phyloP scores from a whole-genome alignment of 345 rosid species.

The Melaleuca alternifolia region DNA sequence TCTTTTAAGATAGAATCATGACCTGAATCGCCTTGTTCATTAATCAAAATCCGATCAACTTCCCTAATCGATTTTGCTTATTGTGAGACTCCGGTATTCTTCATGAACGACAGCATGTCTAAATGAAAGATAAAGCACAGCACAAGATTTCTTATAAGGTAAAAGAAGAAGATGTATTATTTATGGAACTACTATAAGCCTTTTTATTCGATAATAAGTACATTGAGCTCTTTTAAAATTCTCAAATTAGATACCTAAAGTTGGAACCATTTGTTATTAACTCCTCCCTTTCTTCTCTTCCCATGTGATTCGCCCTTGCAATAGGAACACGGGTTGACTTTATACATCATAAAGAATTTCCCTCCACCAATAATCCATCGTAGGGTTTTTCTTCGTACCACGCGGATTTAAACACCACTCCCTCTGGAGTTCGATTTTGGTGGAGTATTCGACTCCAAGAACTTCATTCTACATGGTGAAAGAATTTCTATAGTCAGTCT shows the following conservation, averaged over 20 bases:
- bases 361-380: not conserved
- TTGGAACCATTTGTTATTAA: no score
- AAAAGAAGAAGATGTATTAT: not conserved
- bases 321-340: no score
- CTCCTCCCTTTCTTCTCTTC: no score
- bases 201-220: not conserved
- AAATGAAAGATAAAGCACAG: not conserved
- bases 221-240: no score
- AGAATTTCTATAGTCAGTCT: not conserved
- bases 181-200: not conserved
- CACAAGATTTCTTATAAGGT: not conserved
- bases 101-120: not conserved
- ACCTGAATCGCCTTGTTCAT: not conserved
- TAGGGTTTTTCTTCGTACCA: not conserved
- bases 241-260: no score
- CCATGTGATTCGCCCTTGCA: no score
- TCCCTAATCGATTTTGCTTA: not conserved
- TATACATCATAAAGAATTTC: no score
- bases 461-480: not conserved
- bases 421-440: not conserved
- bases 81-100: not conserved
- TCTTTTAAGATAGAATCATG: not conserved
- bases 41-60: not conserved
- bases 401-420: not conserved
- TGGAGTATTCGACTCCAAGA: not conserved